A percentile compares a stretch with the other conserved stretches of the same genome.
Evolutionary conservation across 2,329 filamentous ascomycete species (phyloP).

Genomic region (Ophiosphaerella narmari): DNA sequence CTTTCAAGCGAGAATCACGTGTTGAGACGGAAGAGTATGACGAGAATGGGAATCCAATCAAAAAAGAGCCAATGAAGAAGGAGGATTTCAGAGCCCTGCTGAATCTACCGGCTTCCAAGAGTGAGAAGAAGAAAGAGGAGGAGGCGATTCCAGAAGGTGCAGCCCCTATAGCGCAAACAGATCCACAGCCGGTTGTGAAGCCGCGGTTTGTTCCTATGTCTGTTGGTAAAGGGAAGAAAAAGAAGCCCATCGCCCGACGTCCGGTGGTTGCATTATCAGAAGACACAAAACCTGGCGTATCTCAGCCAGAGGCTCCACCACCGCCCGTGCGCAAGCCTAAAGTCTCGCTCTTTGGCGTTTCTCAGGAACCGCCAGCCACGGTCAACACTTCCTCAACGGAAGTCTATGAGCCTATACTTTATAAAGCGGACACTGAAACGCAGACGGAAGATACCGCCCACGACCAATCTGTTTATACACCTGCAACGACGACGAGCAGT

Average conservation of each 20-base stretch:
- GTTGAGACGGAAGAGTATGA: slow-evolving; percentile 39
- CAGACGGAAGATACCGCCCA: slow-evolving; percentile 19
- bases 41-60: slow-evolving; percentile 40
- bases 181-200: slow-evolving; percentile 63
- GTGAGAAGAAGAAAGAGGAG: slow-evolving; percentile 43
- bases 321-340: slow-evolving; percentile 58
- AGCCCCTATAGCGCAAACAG: slow-evolving; percentile 49
- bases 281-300: slow-evolving; percentile 1
- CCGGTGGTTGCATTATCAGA: slow-evolving; percentile 6
- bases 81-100: slow-evolving; percentile 40
- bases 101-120: slow-evolving; percentile 40
- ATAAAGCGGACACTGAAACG: slow-evolving; percentile 30
- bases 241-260: slow-evolving; percentile 22
- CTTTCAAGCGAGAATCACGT: slow-evolving; percentile 70
- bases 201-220: slow-evolving; percentile 85
- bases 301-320: slow-evolving; percentile 16
- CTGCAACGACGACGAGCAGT: slow-evolving; percentile 10
- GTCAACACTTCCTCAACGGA: slow-evolving; percentile 17
- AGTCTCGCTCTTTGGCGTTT: slow-evolving; percentile 72
- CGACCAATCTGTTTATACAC: slow-evolving; percentile 3
- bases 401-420: slow-evolving; percentile 48
- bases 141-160: slow-evolving; percentile 22
- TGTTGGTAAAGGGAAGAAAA: slow-evolving; percentile 71
- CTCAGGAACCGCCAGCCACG: slow-evolving; percentile 45
- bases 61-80: slow-evolving; percentile 34